Base-by-base conservation (phyloP, 805 yeast genomes). In the Metschnikowia drakensbergensis region DNA sequence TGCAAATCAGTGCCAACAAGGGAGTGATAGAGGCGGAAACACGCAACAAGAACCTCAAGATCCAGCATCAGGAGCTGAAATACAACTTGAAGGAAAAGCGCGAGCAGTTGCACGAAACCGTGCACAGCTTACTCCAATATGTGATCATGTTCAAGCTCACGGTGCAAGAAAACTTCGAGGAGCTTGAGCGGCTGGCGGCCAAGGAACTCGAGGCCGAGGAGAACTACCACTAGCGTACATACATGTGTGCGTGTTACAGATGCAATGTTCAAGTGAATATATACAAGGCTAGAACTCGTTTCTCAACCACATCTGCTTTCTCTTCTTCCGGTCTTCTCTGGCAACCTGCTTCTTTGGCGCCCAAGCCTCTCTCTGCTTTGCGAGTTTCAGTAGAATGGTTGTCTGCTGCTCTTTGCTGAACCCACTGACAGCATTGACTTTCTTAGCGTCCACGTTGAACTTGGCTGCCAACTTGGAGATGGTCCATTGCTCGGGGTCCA, bases 81-180 rank as follows among this genome's bases (percentile, higher is more conserved):
- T 74, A 71, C 45, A 71, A 74, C n/a, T 64, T 83, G 11, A 66
- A 72, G 47, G 68, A 71, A 41, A 71, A 77, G 40, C 72, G 82
- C 31, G 73, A 69, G 46, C 66, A 66, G 9, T 66, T 86, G 55
- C 79, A 78, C 53, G 73, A 75, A 38, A 77, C 79, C 49, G 75
- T 84, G 30, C 79, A 77, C 46, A 74, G 75, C 48, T 74, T 82
- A 57, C 79, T 88, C 54, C 82, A 82, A 50, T 72, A 68, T 48
- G 77, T 83, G 23, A 76, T 85, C 43, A 76, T 73, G 42, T 84
- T 88, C 67, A 88, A 88, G 66, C 66, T 83, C 53, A 80, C 77
- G 50, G 76, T 86, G 38, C 92, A 87, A 60, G 73, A 76, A 22
- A 76, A 80, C 45, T 70, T 87, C 41, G 88, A 83, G 57, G 82